phyloP scores from a whole-genome alignment of 2,329 filamentous ascomycete species.

The Verticillium klebahnii region DNA sequence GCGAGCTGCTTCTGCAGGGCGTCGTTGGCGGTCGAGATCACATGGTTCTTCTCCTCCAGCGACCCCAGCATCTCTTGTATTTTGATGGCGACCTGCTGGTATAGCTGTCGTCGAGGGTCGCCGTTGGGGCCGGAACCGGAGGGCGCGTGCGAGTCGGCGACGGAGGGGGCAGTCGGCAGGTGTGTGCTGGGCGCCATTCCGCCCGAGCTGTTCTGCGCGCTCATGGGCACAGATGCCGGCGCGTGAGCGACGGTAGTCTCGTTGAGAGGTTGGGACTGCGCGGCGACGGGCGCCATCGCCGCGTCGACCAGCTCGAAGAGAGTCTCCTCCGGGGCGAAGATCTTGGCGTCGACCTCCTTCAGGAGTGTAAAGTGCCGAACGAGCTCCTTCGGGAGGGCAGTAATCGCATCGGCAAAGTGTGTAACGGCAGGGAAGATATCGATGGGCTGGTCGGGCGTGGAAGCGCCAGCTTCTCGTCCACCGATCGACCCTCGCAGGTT shows the following conservation, averaged over 20 bases:
- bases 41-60: constrained; percentile 96
- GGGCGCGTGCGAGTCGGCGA: constrained; percentile 36
- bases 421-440: constrained; percentile 64
- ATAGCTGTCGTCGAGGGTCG: constrained; percentile 65
- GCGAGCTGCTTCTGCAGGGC: constrained; percentile 79
- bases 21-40: constrained; percentile 88
- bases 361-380: constrained; percentile 92
- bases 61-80: constrained; percentile 84
- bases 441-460: constrained; percentile 53
- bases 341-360: constrained; percentile 97
- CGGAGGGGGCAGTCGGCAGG: constrained; percentile 30
- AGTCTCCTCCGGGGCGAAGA: constrained; percentile 80
- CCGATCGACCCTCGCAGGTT: constrained; percentile 37
- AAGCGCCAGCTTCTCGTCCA: constrained; percentile 38
- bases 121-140: constrained; percentile 49
- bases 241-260: constrained; percentile 38
- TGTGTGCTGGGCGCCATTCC: constrained; percentile 31
- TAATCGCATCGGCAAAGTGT: constrained; percentile 86
- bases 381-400: constrained; percentile 89
- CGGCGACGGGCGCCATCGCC: constrained; percentile 48
- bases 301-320: constrained; percentile 70
- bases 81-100: constrained; percentile 71
- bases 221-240: constrained; percentile 42
- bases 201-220: constrained; percentile 43
- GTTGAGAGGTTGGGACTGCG: constrained; percentile 38